Percentiles rank a stretch among this genome's conserved stretches.
Conservation (phyloP, 805 yeast species). For the Hanseniaspora vineae region DNA sequence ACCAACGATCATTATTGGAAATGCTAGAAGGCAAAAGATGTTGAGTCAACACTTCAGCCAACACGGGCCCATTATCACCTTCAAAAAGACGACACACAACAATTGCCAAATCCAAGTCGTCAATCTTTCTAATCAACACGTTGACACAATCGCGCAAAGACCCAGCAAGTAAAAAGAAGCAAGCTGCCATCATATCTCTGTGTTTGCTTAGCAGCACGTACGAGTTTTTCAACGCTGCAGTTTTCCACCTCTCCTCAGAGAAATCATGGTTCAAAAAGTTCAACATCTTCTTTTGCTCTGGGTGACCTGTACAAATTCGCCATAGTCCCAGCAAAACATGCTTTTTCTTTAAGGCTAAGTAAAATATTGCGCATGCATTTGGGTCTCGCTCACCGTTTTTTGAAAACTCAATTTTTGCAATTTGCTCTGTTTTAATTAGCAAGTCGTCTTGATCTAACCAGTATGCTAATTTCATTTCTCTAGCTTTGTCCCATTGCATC, state of each 20-base stretch:
- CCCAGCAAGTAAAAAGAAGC: slow-evolving; percentile 71
- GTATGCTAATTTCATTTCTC: slow-evolving; percentile 50
- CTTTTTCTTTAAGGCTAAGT: slow-evolving; percentile 66
- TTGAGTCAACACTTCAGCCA: slow-evolving; percentile 35
- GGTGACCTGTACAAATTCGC: slow-evolving; percentile 62
- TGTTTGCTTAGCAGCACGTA: slow-evolving; percentile 83
- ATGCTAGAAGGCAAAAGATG: slow-evolving; percentile 46
- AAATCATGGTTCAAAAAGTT: slow-evolving; percentile 71
- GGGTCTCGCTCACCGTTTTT: slow-evolving; percentile 53
- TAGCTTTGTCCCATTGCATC: slow-evolving; percentile 43
- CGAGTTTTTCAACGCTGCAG: slow-evolving; percentile 88
- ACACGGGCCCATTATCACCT: slow-evolving; percentile 43
- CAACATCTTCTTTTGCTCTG: slow-evolving; percentile 73
- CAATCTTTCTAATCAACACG: slow-evolving; percentile 53
- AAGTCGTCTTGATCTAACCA: slow-evolving; percentile 49
- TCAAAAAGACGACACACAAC: slow-evolving; percentile 71
- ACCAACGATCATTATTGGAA: slow-evolving; percentile 63
- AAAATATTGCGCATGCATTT: slow-evolving; percentile 56
- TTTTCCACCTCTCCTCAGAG: slow-evolving; percentile 58
- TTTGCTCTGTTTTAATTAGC: slow-evolving; percentile 42
- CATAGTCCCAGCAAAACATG: slow-evolving; percentile 69
- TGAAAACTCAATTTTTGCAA: slow-evolving; percentile 63
- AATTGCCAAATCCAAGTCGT: slow-evolving; percentile 63
- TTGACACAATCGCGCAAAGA: slow-evolving; percentile 64
- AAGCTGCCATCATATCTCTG: slow-evolving; percentile 76